Base-by-base conservation (phyloP, 2,329 filamentous ascomycete genomes). In the Cladosporium sp. region DNA sequence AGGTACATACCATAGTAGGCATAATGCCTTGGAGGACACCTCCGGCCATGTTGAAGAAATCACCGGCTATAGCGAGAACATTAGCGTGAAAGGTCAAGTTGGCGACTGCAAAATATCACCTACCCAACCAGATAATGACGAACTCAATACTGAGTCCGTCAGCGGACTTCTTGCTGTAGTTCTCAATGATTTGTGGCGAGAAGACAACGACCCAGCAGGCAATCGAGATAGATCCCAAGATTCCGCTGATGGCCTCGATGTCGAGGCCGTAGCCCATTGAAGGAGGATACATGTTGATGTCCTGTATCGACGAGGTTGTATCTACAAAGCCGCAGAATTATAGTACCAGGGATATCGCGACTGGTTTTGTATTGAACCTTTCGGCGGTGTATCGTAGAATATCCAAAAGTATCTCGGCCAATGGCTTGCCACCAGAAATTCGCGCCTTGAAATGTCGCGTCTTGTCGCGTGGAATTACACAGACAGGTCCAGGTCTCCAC, bases 131-230 rank as follows among this genome's bases (percentile, higher is more conserved):
- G 68, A 96, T 84, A 61, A 95, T 87, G 70, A 97, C 86, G 78
- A 97, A 99, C 58, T 93, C 88, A 14, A 97, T 84, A 0, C 90
- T 96, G 1, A 97, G 81, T 2, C 92, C 93, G 72, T 97, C 91
- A 59, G 92, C 90, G 40, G 89, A 95, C 65, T 84, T 80, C 58
- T 92, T 85, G 63, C 87, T 87, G 77, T 96, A 97, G 72, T 97
- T 97, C 70, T 96, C 91, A 67, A 96, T 88, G 67, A 99, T 97
- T 68, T 99, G 94, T 2, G 94, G 94, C 0, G 91, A 94, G 78
- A 97, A 99, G 59, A 99, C 94, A 37, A 97, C 90, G 59, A 97
- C 89, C 94, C 94, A 97, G 73, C 92, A 97, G 52, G 92, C 92
- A 71, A 99, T 97, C 47, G 91, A 96, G 66, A 99, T 92, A 8